Evolutionary conservation across 371 early-diverging fungal species (phyloP).

Genomic region (Rhizomucor miehei): DNA sequence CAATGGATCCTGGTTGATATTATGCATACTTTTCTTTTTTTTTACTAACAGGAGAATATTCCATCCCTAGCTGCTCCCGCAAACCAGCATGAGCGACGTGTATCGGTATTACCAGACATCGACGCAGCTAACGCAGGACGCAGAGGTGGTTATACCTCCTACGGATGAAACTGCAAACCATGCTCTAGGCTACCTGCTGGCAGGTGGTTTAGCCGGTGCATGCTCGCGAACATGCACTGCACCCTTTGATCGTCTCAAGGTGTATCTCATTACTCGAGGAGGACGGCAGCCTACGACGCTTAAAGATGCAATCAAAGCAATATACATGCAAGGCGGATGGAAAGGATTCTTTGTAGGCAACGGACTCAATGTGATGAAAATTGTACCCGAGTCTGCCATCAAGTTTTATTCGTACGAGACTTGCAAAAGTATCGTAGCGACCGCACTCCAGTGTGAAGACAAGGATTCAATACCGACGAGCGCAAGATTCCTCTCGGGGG

Average conservation of each 20-base stretch:
- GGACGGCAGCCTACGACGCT: constrained; percentile 3
- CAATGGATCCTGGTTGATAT: too few relatives aligned
- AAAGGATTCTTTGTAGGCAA: constrained; percentile 79
- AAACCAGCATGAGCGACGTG: constrained; percentile 54
- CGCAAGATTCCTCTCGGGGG: constrained; percentile 76
- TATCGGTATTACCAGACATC: constrained; percentile 64
- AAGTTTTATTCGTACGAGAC: constrained; percentile 73
- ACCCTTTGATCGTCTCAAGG: constrained; percentile 80
- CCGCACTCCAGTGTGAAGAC: constrained; percentile 33
- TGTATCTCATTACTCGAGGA: constrained; percentile 67
- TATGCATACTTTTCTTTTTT: too few relatives aligned
- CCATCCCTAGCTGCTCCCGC: constrained; percentile 17
- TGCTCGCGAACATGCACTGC: constrained; percentile 79
- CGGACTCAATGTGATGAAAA: constrained; percentile 78
- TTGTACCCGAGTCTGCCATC: constrained; percentile 77
- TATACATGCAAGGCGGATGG: constrained; percentile 66
- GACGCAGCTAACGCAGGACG: constrained; percentile 63
- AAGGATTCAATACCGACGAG: constrained; percentile 54
- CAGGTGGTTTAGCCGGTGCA: constrained; percentile 80
- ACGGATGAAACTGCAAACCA: constrained; percentile 45
- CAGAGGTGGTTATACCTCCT: constrained; percentile 63
- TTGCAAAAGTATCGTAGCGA: constrained; percentile 52
- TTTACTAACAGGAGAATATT: too few relatives aligned
- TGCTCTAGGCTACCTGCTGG: constrained; percentile 63
- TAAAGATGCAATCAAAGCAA: constrained; percentile 36